Conservation (phyloP, 768 basidiomycete genomes). For the Leucocoprinus birnbaumii region DNA sequence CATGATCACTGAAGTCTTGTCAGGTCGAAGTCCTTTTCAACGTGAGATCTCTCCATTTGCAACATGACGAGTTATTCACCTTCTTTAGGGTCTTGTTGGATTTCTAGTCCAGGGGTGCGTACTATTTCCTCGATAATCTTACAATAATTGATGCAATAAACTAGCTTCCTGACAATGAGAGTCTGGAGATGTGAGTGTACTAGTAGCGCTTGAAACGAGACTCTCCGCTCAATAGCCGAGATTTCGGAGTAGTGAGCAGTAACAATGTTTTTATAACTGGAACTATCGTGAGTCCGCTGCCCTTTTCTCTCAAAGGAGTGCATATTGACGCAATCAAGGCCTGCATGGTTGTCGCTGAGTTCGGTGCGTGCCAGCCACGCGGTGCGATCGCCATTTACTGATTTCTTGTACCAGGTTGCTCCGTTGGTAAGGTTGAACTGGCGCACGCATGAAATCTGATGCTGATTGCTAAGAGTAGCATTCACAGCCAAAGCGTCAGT, state of each 20-base stretch:
- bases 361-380: conserved; percentile 32
- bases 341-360: conserved; percentile 44
- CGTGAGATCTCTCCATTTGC: conserved; percentile 25
- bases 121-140: not conserved
- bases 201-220: too few species aligned
- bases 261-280: conserved; percentile 39
- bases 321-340: conserved; percentile 24
- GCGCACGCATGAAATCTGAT: conserved; percentile 2
- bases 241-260: conserved; percentile 41
- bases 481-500: conserved; percentile 49
- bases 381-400: not conserved
- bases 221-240: not conserved
- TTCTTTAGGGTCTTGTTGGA: conserved; percentile 45
- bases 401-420: conserved; percentile 28
- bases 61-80: not conserved
- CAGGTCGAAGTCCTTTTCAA: conserved; percentile 59
- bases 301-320: not conserved
- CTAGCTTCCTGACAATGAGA: conserved; percentile 39
- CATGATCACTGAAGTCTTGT: not conserved
- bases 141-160: not conserved
- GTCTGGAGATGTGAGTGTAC: conserved; percentile 39
- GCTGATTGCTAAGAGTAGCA: conserved; percentile 22
- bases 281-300: conserved; percentile 33
- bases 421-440: conserved; percentile 30
- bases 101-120: conserved; percentile 52